Conservation (phyloP, 257 asterid genomes). For the Gardenia jasminoides region DNA sequence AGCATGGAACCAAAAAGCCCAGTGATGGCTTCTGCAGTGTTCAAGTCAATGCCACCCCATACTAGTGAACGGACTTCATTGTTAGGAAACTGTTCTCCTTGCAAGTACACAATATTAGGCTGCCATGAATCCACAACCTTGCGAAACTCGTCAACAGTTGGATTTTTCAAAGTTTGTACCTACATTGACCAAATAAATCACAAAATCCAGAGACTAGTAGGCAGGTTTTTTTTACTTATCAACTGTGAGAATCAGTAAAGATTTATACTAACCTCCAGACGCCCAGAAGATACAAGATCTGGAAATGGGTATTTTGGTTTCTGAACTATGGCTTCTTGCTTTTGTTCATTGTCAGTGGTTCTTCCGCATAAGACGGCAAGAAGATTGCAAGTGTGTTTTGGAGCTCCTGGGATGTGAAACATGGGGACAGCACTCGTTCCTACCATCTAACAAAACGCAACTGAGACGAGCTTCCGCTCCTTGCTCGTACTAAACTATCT, state of each 20-base stretch:
- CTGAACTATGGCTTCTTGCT: conserved; percentile 44
- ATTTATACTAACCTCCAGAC: conserved; percentile 66
- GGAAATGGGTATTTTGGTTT: conserved; percentile 61
- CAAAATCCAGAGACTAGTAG: conserved; percentile 6
- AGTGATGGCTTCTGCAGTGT: conserved; percentile 56
- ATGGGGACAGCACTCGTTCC: conserved; percentile 30
- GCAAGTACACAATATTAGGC: conserved; percentile 80
- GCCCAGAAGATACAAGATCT: conserved; percentile 71
- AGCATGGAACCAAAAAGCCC: conserved; percentile 57
- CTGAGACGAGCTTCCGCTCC: conserved; percentile 2
- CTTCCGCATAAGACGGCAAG: conserved; percentile 66
- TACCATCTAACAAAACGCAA: not conserved
- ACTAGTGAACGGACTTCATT: conserved; percentile 59
- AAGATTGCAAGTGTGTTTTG: conserved; percentile 73
- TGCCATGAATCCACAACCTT: conserved; percentile 67
- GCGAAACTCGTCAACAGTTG: conserved; percentile 64
- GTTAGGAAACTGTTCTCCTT: conserved; percentile 62
- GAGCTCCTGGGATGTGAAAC: conserved; percentile 85
- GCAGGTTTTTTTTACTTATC: not conserved
- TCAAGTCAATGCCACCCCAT: conserved; percentile 64
- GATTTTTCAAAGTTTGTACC: conserved; percentile 82
- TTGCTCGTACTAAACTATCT: conserved; percentile 1
- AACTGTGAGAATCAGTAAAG: not conserved
- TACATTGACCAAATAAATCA: conserved; percentile 23
- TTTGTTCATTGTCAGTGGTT: conserved; percentile 40